phyloP scores from a whole-genome alignment of 148 eudicot genomes.

The Chenopodium suecicum region DNA sequence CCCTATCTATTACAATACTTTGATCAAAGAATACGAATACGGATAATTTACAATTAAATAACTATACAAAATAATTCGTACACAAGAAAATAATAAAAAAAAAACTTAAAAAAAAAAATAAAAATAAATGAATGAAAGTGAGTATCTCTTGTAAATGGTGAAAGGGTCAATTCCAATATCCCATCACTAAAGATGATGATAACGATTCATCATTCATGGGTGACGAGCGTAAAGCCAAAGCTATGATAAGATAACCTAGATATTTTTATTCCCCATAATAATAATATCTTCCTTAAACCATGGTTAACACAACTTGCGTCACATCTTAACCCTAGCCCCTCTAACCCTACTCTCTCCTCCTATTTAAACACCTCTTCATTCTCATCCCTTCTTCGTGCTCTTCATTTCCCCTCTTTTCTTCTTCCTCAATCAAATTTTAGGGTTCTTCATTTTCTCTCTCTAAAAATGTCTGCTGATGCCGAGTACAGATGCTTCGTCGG shows the following conservation, averaged over 20 bases:
- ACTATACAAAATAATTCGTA: too few species aligned
- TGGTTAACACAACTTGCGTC: slow-evolving; percentile 6
- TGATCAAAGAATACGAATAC: too few species aligned
- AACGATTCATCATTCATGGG: slow-evolving; percentile 1
- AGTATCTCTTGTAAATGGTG: not conserved
- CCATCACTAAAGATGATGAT: slow-evolving; percentile 4
- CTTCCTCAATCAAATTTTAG: not conserved
- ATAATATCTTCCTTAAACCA: slow-evolving; percentile 11
- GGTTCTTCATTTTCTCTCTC: not conserved
- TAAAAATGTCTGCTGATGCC: slow-evolving; percentile 38
- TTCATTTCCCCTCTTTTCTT: not conserved
- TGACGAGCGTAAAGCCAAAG: not conserved
- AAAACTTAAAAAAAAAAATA: not conserved
- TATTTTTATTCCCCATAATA: not conserved
- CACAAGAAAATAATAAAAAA: too few species aligned
- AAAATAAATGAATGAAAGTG: not conserved
- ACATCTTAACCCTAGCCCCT: slow-evolving; percentile 2
- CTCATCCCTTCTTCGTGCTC: slow-evolving; percentile 14
- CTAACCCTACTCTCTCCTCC: slow-evolving; percentile 20
- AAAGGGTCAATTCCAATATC: not conserved
- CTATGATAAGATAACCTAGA: slow-evolving; percentile 19
- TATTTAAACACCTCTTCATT: slow-evolving; percentile 12
- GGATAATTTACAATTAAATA: too few species aligned
- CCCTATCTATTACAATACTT: too few species aligned
- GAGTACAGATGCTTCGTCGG: slow-evolving; percentile 93